Base-by-base conservation (phyloP, 805 yeast genomes). In the Teunomyces aglyptinius region DNA sequence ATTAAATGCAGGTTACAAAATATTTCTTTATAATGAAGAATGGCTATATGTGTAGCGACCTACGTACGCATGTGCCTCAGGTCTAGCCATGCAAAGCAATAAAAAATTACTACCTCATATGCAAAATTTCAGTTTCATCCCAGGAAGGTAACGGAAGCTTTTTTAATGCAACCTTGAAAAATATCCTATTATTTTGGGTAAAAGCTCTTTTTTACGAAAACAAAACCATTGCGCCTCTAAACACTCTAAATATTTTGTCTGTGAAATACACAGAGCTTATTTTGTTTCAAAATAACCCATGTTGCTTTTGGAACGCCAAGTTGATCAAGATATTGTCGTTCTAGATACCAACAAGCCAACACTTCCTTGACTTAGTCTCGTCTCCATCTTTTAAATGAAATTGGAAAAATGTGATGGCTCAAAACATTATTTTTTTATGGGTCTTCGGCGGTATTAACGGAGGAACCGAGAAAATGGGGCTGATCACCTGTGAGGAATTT, bases 41-140 rank as follows among this genome's bases (percentile, higher is more conserved):
- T 31, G 4, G 11, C 8, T 31, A 13, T 31, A 10, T 31, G 15
- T 13, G 22, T 34, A 15, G n/a, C 8, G 38, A 34, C 38, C 20
- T 7, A 34, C 22, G 26, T 12, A 20, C 18, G 24, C 22, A 34
- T 19, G 22, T 16, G 22, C 33, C 16, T 10, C 38, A 34, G 19
- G 26, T 36, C 39, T 36, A 36, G 39, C 28, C 28, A n/a, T 34
- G 38, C 22, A 34, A 12, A 16, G 26, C 6, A 15, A 18, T 20
- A 34, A 19, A 34, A 34, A 34, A 18, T 34, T 34, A 34, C 38
- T 34, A n/a, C 12, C 38, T 34, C 38, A 34, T 34, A 34, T 19
- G 38, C 38, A 34, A 34, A 18, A 6, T 18, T n/a, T 19, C 26
- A 34, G 13, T 34, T 34, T 34, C 39, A 36, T 22, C 27, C 15